A percentile compares a stretch with the other conserved stretches of the same genome.
phyloP scores from a whole-genome alignment of 1,284 basidiomycete genomes.

The Cryptococcus deneoformans region DNA sequence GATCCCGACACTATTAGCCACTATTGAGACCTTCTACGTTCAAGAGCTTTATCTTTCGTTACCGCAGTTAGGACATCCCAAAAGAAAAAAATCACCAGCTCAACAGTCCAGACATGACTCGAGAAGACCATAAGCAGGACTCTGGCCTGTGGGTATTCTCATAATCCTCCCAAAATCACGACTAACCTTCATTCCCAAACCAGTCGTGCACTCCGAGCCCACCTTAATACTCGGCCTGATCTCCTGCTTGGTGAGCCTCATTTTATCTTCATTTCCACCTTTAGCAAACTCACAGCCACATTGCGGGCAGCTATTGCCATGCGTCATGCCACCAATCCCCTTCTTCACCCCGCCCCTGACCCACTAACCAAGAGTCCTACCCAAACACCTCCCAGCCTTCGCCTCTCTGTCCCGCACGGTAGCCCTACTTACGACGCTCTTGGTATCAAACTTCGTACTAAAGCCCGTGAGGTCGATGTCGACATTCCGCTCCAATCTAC shows the following conservation, averaged over 20 bases:
- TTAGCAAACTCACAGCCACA: not conserved
- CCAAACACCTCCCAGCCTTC: not conserved
- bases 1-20: too few relatives aligned
- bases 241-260: conserved; percentile 6
- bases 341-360: conserved; percentile 7
- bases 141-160: not conserved
- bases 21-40: too few relatives aligned
- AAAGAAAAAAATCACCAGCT: too few relatives aligned
- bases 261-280: not conserved
- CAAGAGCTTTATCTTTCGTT: too few relatives aligned
- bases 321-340: conserved; percentile 12
- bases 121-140: not conserved
- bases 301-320: conserved; percentile 10
- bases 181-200: not conserved
- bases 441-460: conserved; percentile 8
- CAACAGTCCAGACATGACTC: not conserved
- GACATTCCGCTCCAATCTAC: conserved; percentile 7
- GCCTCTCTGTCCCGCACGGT: conserved; percentile 6
- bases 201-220: conserved; percentile 4
- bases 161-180: not conserved
- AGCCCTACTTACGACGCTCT: conserved; percentile 8
- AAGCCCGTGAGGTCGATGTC: conserved; percentile 8
- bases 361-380: not conserved
- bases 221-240: conserved; percentile 9
- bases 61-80: too few relatives aligned